Conservation (phyloP, 2,329 filamentous ascomycete species). For the Claviceps arundinis region DNA sequence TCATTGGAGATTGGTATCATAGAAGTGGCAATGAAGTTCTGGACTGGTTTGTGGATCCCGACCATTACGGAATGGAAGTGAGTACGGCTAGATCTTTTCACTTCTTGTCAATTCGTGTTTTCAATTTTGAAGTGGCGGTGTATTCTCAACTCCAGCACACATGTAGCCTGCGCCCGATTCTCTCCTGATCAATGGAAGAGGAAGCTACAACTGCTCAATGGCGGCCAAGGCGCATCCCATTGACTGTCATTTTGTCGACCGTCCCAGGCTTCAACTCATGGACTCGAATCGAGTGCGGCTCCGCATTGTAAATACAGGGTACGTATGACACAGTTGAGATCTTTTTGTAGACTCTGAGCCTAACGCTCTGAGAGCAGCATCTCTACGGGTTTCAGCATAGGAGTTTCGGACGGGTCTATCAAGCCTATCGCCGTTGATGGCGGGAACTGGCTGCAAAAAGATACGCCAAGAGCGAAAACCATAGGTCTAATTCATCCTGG, state of each 20-base stretch:
- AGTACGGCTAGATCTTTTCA: not conserved
- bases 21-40: conserved; percentile 19
- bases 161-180: conserved; percentile 27
- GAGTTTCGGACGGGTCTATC: conserved; percentile 4
- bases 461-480: conserved; percentile 6
- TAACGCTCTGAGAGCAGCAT: not conserved
- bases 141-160: conserved; percentile 10
- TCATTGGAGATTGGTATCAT: conserved; percentile 27
- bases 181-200: conserved; percentile 24
- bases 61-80: conserved; percentile 9
- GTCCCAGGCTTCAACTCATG: conserved; percentile 5
- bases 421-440: conserved; percentile 11
- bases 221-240: conserved; percentile 8
- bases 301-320: conserved; percentile 10
- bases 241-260: conserved; percentile 5
- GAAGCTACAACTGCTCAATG: conserved; percentile 11
- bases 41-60: conserved; percentile 11
- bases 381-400: conserved; percentile 5
- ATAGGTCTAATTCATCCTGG: conserved; percentile 12
- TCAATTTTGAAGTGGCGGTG: conserved; percentile 11
- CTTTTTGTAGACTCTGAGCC: not conserved
- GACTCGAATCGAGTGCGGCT: conserved; percentile 7
- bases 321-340: not conserved
- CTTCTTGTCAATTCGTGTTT: not conserved
- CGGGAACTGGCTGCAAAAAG: conserved; percentile 3